Percentiles rank a stretch among this genome's conserved stretches.
phyloP scores from a whole-genome alignment of 2,329 filamentous ascomycete species.

The Helotiales sp. region DNA sequence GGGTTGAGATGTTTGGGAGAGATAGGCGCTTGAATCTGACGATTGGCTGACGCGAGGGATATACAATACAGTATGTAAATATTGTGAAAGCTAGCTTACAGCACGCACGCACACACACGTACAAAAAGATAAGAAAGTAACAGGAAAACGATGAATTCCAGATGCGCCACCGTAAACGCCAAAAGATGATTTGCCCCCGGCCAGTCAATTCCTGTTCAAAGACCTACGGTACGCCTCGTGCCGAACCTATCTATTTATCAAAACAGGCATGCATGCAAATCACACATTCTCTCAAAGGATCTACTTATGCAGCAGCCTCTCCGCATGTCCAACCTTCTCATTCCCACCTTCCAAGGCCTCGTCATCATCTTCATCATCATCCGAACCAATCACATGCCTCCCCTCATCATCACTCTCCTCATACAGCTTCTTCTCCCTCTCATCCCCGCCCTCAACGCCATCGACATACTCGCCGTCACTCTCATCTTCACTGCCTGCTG shows the following conservation, averaged over 20 bases:
- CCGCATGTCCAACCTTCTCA: conserved; percentile 28
- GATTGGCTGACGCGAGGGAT: no score
- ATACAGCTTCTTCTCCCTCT: conserved; percentile 43
- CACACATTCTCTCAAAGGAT: background rate
- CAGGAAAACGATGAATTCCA: background rate
- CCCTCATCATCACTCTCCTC: conserved; percentile 46
- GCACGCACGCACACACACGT: no score
- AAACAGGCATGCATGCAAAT: background rate
- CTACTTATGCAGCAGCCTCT: conserved; percentile 32
- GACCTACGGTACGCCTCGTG: background rate
- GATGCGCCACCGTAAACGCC: background rate
- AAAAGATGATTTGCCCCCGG: background rate
- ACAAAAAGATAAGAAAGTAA: no score
- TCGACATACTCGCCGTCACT: conserved; percentile 52
- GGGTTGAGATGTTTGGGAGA: no score
- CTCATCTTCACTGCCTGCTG: conserved; percentile 83
- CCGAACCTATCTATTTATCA: conserved; percentile 2
- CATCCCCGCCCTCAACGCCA: conserved; percentile 47
- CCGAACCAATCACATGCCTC: conserved; percentile 58
- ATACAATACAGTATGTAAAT: no score
- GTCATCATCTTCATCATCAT: conserved; percentile 48
- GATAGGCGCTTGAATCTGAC: no score
- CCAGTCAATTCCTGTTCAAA: background rate
- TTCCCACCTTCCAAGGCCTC: conserved; percentile 21
- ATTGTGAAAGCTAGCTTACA: no score